A percentile compares a stretch with the other conserved stretches of the same genome.
Evolutionary conservation across 495 filamentous ascomycete species (phyloP).

Genomic region (Penicillium steckii): DNA sequence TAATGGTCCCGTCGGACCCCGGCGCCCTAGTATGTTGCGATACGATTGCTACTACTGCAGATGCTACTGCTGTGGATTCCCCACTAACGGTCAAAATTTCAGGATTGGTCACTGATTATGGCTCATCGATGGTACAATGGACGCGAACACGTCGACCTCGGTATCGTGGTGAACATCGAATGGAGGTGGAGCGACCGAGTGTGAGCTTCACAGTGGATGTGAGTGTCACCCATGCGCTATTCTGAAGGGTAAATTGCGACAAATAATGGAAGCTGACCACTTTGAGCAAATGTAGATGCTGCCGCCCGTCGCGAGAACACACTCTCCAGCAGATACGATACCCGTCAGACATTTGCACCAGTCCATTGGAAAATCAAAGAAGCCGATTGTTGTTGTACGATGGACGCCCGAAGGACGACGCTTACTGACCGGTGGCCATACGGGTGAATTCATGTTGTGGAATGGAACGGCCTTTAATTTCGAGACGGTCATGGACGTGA

Average conservation of each 20-base stretch:
- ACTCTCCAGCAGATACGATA: constrained; percentile 76
- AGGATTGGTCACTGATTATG: constrained; percentile 89
- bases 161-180: constrained; percentile 62
- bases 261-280: constrained; percentile 9
- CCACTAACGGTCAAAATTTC: constrained; percentile 3
- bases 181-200: constrained; percentile 82
- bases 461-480: constrained; percentile 99
- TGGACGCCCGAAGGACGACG: constrained; percentile 97
- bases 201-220: constrained; percentile 88
- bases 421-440: constrained; percentile 87
- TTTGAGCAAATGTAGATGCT: constrained; percentile 65
- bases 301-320: constrained; percentile 71
- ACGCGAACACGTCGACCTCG: constrained; percentile 80
- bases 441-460: constrained; percentile 97
- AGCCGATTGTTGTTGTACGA: constrained; percentile 93
- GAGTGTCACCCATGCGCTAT: too few species aligned
- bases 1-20: constrained; percentile 37
- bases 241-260: too few species aligned
- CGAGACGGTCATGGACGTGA: constrained; percentile 92
- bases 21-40: constrained; percentile 40
- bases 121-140: constrained; percentile 88
- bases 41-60: background rate
- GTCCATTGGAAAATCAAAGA: constrained; percentile 95
- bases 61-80: background rate
- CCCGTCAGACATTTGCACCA: constrained; percentile 90